Conservation (phyloP, 768 basidiomycete genomes). For the Russula earlei region DNA sequence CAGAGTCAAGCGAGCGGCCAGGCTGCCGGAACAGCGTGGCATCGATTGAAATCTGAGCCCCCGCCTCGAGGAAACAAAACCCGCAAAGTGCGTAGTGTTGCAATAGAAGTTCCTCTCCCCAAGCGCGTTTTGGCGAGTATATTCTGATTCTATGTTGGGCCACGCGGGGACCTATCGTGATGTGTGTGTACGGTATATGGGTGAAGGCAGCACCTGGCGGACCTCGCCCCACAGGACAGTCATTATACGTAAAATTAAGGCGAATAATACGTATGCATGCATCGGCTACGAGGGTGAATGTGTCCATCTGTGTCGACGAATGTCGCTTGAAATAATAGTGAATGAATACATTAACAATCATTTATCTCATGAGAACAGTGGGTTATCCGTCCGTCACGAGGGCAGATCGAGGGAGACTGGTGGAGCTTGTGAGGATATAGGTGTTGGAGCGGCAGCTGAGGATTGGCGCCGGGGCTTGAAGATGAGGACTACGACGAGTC, state of each 20-base stretch:
- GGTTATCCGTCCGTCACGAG: background rate
- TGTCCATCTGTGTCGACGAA: background rate
- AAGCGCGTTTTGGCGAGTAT: background rate
- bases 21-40: no score
- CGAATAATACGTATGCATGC: constrained; percentile 9
- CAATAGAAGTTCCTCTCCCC: background rate
- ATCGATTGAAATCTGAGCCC: background rate
- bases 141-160: constrained; percentile 10
- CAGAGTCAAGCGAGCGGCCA: background rate
- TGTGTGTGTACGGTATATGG: background rate
- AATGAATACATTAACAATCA: background rate
- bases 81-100: background rate
- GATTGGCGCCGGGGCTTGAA: constrained; percentile 75
- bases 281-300: background rate
- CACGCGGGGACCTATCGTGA: constrained; percentile 7
- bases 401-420: background rate
- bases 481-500: constrained; percentile 77
- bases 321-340: background rate
- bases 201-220: background rate
- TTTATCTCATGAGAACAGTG: background rate
- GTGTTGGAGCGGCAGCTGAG: constrained; percentile 24
- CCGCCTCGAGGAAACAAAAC: background rate
- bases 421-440: constrained; percentile 22
- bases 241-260: constrained; percentile 16
- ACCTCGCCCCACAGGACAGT: background rate